Evolutionary conservation across 371 early-diverging fungal genomes (phyloP).

Genomic region (Massospora cicadina): DNA sequence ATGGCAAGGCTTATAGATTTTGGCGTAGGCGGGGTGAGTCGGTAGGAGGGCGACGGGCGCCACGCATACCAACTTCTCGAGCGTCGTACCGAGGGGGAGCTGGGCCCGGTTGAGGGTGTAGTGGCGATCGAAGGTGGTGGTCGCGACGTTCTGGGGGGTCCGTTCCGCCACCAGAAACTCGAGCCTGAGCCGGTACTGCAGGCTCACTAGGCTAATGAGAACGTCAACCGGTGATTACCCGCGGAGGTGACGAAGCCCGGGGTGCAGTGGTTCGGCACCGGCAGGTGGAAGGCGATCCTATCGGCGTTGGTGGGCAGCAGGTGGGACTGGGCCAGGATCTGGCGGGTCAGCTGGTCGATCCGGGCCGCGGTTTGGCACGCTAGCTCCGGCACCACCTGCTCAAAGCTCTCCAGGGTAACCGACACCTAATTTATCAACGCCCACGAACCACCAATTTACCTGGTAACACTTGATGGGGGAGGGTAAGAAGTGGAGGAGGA

Average conservation of each 20-base stretch:
- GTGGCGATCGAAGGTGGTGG: background rate
- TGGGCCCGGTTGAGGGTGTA: background rate
- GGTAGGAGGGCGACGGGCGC: background rate
- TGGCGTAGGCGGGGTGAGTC: background rate
- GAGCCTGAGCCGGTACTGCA: conserved; percentile 3
- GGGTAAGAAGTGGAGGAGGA: background rate
- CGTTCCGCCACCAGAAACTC: conserved; percentile 6
- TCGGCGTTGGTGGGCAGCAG: background rate
- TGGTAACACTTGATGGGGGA: conserved; percentile 8
- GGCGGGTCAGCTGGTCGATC: background rate
- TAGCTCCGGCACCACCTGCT: background rate
- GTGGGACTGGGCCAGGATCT: background rate
- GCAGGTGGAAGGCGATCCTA: background rate
- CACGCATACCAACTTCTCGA: background rate
- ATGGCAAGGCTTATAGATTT: too few species aligned
- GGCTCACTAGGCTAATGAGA: background rate
- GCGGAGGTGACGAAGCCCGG: background rate
- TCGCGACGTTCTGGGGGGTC: background rate
- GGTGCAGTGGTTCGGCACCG: background rate
- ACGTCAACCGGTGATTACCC: background rate
- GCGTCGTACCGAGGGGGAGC: too few species aligned
- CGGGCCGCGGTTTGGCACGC: background rate
- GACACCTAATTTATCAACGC: background rate
- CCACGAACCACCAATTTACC: background rate
- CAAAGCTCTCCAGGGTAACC: conserved; percentile 3